phyloP scores from a whole-genome alignment of 1,139 yeast species.

The Taphrina populina region DNA sequence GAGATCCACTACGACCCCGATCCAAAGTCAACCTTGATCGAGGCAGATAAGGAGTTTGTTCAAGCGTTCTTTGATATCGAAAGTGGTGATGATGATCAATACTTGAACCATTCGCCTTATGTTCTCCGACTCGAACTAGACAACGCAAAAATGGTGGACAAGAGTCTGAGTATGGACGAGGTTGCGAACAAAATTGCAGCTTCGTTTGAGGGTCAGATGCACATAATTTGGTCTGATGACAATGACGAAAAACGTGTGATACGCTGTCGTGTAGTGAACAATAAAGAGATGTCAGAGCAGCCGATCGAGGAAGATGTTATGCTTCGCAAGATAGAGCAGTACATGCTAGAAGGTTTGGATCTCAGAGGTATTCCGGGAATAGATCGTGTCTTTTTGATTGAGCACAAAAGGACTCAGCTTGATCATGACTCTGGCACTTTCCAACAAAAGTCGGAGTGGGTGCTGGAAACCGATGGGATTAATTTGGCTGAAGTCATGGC shows the following conservation, averaged over 20 bases:
- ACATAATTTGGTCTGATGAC: conserved; percentile 99
- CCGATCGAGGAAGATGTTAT: conserved; percentile 92
- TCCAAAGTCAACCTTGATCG: conserved; percentile 91
- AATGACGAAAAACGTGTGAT: conserved; percentile 94
- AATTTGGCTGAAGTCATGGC: conserved; percentile 93
- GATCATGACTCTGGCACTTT: conserved; percentile 61
- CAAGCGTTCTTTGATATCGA: conserved; percentile 97
- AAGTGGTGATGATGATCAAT: conserved; percentile 77
- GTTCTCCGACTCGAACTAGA: conserved; percentile 91
- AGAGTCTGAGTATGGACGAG: conserved; percentile 96
- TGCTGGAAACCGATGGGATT: conserved; percentile 96
- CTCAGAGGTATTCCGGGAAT: conserved; percentile 96
- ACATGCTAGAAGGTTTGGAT: conserved; percentile 92
- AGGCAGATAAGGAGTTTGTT: conserved; percentile 94
- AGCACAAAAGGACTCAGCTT: conserved; percentile 65
- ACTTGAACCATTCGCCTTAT: conserved; percentile 97
- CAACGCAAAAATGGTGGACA: conserved; percentile 98
- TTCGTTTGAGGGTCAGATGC: conserved; percentile 73
- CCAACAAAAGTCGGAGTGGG: conserved; percentile 92
- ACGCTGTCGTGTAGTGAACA: conserved; percentile 93
- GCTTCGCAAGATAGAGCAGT: conserved; percentile 90
- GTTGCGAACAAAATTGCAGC: conserved; percentile 95
- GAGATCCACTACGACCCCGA: conserved; percentile 98
- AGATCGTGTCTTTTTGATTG: conserved; percentile 87
- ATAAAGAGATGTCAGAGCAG: conserved; percentile 84